A percentile compares a stretch with the other conserved stretches of the same genome.
Evolutionary conservation across 208 protist species (phyloP).

Genomic region (Sergeia podlipaevii): DNA sequence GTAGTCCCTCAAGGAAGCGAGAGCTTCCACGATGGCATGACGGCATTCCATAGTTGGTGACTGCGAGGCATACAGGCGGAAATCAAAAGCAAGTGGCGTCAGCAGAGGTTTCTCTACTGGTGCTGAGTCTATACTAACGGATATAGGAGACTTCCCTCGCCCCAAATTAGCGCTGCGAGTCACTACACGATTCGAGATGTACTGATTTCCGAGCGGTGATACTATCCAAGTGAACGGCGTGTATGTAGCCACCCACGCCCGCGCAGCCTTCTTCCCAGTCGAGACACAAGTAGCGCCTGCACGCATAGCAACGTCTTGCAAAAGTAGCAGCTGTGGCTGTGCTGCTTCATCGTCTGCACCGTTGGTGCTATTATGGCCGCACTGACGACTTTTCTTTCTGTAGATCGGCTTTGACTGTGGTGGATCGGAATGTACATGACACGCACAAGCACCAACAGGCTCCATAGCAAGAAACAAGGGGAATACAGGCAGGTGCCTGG

Average conservation of each 20-base stretch:
- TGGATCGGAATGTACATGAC: constrained; percentile 8
- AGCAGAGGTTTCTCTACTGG: neutral
- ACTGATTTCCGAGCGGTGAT: constrained; percentile 20
- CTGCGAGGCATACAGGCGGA: too few species aligned
- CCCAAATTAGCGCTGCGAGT: too few species aligned
- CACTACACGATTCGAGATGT: neutral
- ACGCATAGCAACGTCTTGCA: constrained; percentile 8
- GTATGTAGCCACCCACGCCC: constrained; percentile 20
- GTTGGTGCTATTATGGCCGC: too few species aligned
- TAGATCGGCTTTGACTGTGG: too few species aligned
- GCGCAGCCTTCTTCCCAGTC: neutral
- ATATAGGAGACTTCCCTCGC: neutral
- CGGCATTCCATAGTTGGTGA: too few species aligned
- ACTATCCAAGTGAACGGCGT: constrained; percentile 27
- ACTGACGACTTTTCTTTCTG: too few species aligned
- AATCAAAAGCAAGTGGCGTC: too few species aligned
- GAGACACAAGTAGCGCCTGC: too few species aligned
- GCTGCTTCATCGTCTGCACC: constrained; percentile 1
- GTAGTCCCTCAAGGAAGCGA: too few species aligned
- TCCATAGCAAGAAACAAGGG: constrained; percentile 26
- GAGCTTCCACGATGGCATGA: too few species aligned
- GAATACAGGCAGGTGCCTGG: too few species aligned
- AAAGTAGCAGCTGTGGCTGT: constrained; percentile 9
- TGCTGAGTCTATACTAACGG: neutral
- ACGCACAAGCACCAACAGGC: constrained; percentile 5